Percentiles rank a stretch among this genome's conserved stretches.
Evolutionary conservation across 2,329 filamentous ascomycete species (phyloP).

Genomic region (Monosporascus cannonballus): DNA sequence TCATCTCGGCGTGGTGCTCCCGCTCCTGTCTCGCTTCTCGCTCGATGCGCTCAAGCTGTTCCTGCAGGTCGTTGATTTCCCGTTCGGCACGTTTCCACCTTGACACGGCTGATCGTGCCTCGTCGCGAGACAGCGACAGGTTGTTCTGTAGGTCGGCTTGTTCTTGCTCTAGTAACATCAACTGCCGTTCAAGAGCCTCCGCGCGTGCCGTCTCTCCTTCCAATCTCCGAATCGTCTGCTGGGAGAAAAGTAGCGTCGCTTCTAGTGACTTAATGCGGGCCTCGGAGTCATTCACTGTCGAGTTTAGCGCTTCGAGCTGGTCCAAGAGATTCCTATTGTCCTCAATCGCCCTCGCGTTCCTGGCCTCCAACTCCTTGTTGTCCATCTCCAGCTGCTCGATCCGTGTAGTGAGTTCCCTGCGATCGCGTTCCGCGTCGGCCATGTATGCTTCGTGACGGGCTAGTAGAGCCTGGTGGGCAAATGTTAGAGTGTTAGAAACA

Average conservation of each 20-base stretch:
- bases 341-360: slow-evolving; percentile 71
- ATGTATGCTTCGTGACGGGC: slow-evolving; percentile 92
- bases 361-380: slow-evolving; percentile 67
- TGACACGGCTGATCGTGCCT: slow-evolving; percentile 71
- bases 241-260: slow-evolving; percentile 68
- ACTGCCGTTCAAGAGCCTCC: slow-evolving; percentile 71
- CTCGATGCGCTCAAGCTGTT: slow-evolving; percentile 85
- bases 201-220: slow-evolving; percentile 69
- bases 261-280: slow-evolving; percentile 71
- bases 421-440: slow-evolving; percentile 83
- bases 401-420: slow-evolving; percentile 61
- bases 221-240: slow-evolving; percentile 69
- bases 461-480: slow-evolving; percentile 75
- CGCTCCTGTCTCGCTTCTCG: slow-evolving; percentile 73
- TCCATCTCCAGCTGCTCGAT: slow-evolving; percentile 71
- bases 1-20: slow-evolving; percentile 73
- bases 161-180: slow-evolving; percentile 74
- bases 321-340: slow-evolving; percentile 78
- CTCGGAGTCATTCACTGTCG: slow-evolving; percentile 73
- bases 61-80: slow-evolving; percentile 70
- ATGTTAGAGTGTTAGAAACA: slow-evolving; percentile 57
- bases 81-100: slow-evolving; percentile 83
- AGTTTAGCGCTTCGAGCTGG: slow-evolving; percentile 80
- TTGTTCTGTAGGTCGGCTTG: slow-evolving; percentile 66
- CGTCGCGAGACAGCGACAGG: slow-evolving; percentile 61